phyloP scores from a whole-genome alignment of 129 eudicot genomes.

The Tagetes patula region DNA sequence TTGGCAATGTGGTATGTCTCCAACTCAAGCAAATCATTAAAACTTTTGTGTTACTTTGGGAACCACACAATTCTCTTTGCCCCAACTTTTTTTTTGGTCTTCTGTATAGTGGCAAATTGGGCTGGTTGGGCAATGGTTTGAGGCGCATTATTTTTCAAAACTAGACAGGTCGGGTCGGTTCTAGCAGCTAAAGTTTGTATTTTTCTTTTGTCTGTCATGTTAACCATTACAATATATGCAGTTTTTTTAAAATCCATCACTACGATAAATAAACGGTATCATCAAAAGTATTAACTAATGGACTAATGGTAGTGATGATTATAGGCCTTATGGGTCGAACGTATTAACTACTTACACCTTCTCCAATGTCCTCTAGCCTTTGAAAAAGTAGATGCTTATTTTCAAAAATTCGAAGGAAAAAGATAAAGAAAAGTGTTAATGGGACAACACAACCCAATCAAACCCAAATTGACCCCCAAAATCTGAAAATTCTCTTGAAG shows the following conservation, averaged over 20 bases:
- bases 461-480: neutral
- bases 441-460: neutral
- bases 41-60: neutral
- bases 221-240: neutral
- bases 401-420: neutral
- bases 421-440: neutral
- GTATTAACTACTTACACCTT: neutral
- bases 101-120: neutral
- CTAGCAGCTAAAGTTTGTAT: neutral
- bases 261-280: neutral
- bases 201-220: too few relatives aligned
- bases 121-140: neutral
- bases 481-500: neutral
- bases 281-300: neutral
- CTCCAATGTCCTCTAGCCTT: neutral
- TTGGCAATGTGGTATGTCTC: slow-evolving; percentile 77
- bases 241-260: neutral
- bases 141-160: too few relatives aligned
- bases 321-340: neutral
- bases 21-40: neutral
- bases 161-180: neutral
- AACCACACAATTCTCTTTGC: neutral
- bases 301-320: neutral
- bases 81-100: neutral
- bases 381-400: neutral